Evolutionary conservation across 768 basidiomycete species (phyloP).

Genomic region (Lyophyllum semitale): DNA sequence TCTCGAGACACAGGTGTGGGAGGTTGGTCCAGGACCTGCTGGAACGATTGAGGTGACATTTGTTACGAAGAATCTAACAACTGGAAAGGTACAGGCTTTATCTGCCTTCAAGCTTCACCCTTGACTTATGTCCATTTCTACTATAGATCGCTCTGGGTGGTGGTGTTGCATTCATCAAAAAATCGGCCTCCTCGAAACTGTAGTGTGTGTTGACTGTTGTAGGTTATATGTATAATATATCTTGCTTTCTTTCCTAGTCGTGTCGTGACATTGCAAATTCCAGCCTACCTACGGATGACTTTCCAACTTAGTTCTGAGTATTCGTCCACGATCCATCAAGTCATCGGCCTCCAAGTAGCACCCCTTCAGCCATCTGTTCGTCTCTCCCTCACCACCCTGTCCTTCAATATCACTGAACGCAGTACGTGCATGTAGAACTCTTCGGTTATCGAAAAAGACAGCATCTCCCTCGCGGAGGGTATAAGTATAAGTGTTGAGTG

Average conservation of each 20-base stretch:
- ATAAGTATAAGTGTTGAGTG: constrained; percentile 56
- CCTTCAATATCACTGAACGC: constrained; percentile 58
- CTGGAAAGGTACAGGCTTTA: constrained; percentile 51
- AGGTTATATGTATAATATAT: neutral
- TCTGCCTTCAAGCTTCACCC: neutral
- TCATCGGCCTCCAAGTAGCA: constrained; percentile 75
- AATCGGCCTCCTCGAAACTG: constrained; percentile 31
- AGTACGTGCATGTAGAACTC: constrained; percentile 85
- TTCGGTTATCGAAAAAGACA: constrained; percentile 89
- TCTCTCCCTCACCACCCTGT: constrained; percentile 42
- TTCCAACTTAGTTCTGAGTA: constrained; percentile 40
- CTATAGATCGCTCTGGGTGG: constrained; percentile 53
- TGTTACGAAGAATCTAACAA: constrained; percentile 57
- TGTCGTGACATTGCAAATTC: neutral
- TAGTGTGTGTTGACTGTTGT: constrained; percentile 7
- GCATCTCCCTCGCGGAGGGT: constrained; percentile 81
- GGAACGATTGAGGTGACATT: constrained; percentile 65
- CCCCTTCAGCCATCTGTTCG: constrained; percentile 89
- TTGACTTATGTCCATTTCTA: neutral
- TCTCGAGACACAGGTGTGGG: constrained; percentile 80
- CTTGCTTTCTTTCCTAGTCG: neutral
- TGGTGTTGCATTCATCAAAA: constrained; percentile 67
- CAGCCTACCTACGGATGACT: neutral
- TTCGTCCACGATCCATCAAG: constrained; percentile 60
- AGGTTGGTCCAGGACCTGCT: constrained; percentile 64